These are phyloP conservation scores for Arthrobotrys conoides DNA, from an alignment of 2,329 filamentous ascomycete species.

Conservation along the genomic window DNA sequence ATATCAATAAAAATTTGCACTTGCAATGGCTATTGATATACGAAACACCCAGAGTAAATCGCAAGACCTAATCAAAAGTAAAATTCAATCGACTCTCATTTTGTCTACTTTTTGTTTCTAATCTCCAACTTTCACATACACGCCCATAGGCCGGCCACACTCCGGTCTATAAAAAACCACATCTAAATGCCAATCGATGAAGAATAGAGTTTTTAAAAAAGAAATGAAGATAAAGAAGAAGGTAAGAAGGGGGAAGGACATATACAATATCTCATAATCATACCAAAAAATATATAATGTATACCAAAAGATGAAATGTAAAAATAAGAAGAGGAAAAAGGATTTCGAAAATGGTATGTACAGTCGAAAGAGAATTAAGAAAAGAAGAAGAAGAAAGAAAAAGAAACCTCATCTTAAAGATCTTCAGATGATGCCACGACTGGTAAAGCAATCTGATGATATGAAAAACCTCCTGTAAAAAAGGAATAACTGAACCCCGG, in stretches of 20 bases:
- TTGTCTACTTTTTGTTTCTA: not conserved
- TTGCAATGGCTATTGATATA: no score
- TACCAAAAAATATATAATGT: not conserved
- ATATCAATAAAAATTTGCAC: no score
- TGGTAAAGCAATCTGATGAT: not conserved
- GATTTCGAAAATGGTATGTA: not conserved
- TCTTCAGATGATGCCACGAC: not conserved
- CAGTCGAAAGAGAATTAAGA: not conserved
- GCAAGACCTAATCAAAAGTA: not conserved
- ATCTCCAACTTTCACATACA: no score
- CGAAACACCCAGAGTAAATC: no score
- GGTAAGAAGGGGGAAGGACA: not conserved
- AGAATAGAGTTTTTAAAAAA: not conserved
- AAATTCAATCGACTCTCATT: not conserved
- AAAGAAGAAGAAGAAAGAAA: not conserved
- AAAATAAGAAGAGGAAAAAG: not conserved
- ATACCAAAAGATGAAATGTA: not conserved
- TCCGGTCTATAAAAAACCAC: not conserved
- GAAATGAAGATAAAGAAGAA: not conserved
- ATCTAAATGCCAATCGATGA: conserved; percentile 8
- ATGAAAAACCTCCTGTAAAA: not conserved
- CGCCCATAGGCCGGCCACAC: not conserved
- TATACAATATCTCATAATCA: not conserved
- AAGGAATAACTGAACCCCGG: not conserved
- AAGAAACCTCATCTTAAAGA: not conserved